Evolutionary conservation across 2,329 filamentous ascomycete genomes (phyloP).

Genomic region (Diaporthe sp.): DNA sequence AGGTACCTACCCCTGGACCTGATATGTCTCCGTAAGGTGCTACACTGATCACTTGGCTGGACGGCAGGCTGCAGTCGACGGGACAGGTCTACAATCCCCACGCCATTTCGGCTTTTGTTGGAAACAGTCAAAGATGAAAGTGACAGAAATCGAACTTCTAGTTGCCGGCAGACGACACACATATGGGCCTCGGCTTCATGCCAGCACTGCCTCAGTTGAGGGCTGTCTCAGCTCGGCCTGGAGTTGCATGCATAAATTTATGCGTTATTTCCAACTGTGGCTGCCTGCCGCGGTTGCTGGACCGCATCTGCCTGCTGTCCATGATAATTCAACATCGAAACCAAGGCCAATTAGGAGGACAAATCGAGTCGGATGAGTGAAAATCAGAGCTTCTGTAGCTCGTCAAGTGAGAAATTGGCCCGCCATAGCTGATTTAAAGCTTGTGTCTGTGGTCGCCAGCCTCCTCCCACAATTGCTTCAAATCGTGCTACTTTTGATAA

Average conservation of each 20-base stretch:
- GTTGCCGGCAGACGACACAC: neutral
- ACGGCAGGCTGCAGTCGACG: constrained; percentile 10
- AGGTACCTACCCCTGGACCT: neutral
- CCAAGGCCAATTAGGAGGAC: too few relatives aligned
- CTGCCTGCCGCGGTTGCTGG: neutral
- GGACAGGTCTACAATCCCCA: constrained; percentile 1
- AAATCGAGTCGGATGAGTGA: too few relatives aligned
- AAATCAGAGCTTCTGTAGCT: too few relatives aligned
- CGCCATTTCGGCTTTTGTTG: neutral
- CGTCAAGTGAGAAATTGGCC: too few relatives aligned
- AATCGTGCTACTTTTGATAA: too few relatives aligned
- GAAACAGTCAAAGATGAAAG: neutral
- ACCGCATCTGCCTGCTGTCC: too few relatives aligned
- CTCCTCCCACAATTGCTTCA: too few relatives aligned
- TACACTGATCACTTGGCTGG: neutral
- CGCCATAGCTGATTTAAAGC: too few relatives aligned
- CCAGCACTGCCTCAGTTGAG: neutral
- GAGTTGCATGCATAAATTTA: neutral
- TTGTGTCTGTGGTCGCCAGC: too few relatives aligned
- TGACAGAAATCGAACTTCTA: too few relatives aligned
- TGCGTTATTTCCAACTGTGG: neutral
- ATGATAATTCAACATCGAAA: too few relatives aligned
- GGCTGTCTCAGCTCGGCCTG: neutral
- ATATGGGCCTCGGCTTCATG: neutral
- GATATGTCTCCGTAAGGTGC: neutral